Percentiles rank a stretch among this genome's conserved stretches.
Conservation (phyloP, 768 basidiomycete species). For the Suillus plorans region DNA sequence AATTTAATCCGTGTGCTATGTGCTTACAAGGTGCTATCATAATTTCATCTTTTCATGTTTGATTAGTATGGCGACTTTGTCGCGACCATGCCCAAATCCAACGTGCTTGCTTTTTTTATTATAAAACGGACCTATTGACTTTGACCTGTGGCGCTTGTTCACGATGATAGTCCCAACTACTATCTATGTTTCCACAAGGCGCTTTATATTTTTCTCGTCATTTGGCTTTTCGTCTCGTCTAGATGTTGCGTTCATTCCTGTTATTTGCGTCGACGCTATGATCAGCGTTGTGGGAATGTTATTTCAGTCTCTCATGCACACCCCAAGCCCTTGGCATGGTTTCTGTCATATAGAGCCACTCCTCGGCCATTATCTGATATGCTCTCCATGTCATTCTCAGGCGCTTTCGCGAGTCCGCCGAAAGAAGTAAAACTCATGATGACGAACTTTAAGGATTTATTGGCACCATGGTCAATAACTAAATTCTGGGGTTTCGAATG, state of each 20-base stretch:
- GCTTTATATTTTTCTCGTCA: slow-evolving; percentile 4
- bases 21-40: slow-evolving; percentile 14
- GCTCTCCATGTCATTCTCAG: not conserved
- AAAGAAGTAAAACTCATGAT: not conserved
- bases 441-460: not conserved
- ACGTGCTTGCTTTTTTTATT: not conserved
- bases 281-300: slow-evolving; percentile 9
- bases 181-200: not conserved
- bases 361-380: slow-evolving; percentile 1
- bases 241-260: slow-evolving; percentile 5
- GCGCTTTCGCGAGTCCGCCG: not conserved
- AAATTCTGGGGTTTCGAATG: not conserved
- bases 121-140: not conserved
- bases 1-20: slow-evolving; percentile 1
- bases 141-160: not conserved
- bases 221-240: not conserved
- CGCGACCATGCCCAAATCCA: not conserved
- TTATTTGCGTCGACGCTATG: slow-evolving; percentile 6
- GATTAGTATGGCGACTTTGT: not conserved
- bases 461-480: not conserved
- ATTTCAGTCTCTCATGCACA: slow-evolving; percentile 2
- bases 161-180: not conserved
- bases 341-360: not conserved
- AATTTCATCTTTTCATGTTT: not conserved
- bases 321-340: slow-evolving; percentile 2